Base-by-base conservation (phyloP, 169 alveolate genomes). In the Cryptosporidium meleagridis region DNA sequence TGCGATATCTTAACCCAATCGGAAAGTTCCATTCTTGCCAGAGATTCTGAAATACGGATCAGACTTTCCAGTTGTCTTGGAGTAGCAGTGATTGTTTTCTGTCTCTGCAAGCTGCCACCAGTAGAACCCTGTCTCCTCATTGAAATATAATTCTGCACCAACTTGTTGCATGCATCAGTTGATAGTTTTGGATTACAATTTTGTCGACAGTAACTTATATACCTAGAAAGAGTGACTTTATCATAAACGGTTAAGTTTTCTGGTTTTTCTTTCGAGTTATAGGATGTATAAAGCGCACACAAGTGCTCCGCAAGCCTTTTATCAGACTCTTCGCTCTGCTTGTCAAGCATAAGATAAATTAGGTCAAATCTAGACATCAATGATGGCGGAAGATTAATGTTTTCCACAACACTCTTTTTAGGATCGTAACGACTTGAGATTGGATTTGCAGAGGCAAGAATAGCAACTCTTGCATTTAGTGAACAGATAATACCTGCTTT, bases 361-460 rank as follows among this genome's bases (percentile, higher is more conserved):
- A 92, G 71, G 18, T 87, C 93, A 71, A 98, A 98, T 91, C 99
- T 93, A 23, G 98, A 95, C 87, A 98, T 94, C 26, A 98, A 91
- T 59, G 99, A 96, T n/a, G 99, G 99, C 21, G 99, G 98, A 23
- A 98, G 93, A 85, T 97, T 97, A 53, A 98, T 98, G 92, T 98
- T 98, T 85, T 98, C 99, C 41, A 98, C 98, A 68, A 98, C 99
- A 39, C 99, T 97, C 89, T 97, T 96, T 85, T 96, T 94, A 69
- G 98, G 97, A 85, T 98, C 99, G 91, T 98, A 98, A 55, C 98
- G 95, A 69, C 97, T 94, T 62, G 97, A 95, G 29, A 97, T 96
- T 10, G 99, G 99, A 69, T 98, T 98, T 0, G 99, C 99, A 35
- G 99, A 98, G 45, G 99, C 99, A 69, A 98, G 93, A 61, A 98